Base-by-base conservation (phyloP, 2,329 filamentous ascomycete species). In the Sordariomycetes sp. region DNA sequence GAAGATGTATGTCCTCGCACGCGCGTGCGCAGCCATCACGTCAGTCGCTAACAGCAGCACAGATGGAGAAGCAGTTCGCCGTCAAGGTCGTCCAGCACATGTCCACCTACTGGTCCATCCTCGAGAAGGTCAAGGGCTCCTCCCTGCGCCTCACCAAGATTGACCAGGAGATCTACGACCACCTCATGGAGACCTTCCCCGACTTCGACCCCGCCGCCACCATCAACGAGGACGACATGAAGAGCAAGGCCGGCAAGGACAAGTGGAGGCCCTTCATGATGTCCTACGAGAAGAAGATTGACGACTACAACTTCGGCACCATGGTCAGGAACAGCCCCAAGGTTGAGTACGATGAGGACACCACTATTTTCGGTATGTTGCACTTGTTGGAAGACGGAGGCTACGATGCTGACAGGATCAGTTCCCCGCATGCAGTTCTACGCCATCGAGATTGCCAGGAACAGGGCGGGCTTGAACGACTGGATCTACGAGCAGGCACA, bases 21-120 rank as follows among this genome's bases (percentile, higher is more conserved):
- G 8, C 25, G n/a, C 25, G 5, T 14, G 4, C 25, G 17, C 8
- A 15, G 25, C 14, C 8, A n/a, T 14, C 14, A 14, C 8, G n/a
- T n/a, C n/a, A n/a, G n/a, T 21, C n/a, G 19, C 33, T 37, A 30
- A 40, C 30, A 17, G 40, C 30, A 9, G n/a, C 20, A 6, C 15
- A 94, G 85, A 95, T 98, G 57, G 92, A 98, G 74, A 94, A 95
- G 72, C 92, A 96, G 61, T 98, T 98, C 53, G 92, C 92, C 20
- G 92, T 98, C 50, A 96, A 96, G 70, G 88, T 82, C 33, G 92
- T 96, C 24, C 85, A 94, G 61, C 92, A 98, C 61, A 86, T 98
- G 73, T 76, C 86, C 53, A 95, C 90, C 32, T 96, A 98, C 72
- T 98, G 90, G 90, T 71, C 80, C 34, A 90, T 98, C 54, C 83